Base-by-base conservation (phyloP, 1,284 basidiomycete genomes). In the Ustilago tritici region DNA sequence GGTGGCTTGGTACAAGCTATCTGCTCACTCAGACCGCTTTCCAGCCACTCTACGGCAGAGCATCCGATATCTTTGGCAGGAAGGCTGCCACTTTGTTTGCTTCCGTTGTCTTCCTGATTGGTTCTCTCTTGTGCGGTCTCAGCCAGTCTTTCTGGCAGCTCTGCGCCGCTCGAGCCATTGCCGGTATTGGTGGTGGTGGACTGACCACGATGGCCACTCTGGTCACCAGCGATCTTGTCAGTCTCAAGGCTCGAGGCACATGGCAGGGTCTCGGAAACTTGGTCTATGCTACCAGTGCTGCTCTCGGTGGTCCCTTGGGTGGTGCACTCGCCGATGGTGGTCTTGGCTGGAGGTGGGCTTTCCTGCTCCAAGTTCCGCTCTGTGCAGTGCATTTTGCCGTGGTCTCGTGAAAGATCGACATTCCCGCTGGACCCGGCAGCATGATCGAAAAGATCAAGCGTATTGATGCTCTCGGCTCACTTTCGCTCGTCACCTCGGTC, bases 101-200 rank as follows among this genome's bases (percentile, higher is more conserved):
- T 28, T 84, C 83, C 36, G 55, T 69, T 55, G 68, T 84, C 56
- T 85, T 85, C 70, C 70, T 82, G 14, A 14, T 84, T 53, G 84
- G 84, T n/a, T 78, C 78, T 32, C 72, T 84, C 9, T 63, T 85
- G 41, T 85, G 84, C 58, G 83, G 84, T 66, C 78, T 85, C 54
- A 79, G 81, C 23, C 81, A 79, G 60, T 79, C 76, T 17, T 83
- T 85, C 70, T 69, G 67, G 74, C 82, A 82, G 78, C 79, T 84
- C 10, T 84, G 82, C 56, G 73, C 75, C 35, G 86, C 85, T 36
- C 79, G 88, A 35, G 87, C 87, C 8, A 84, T 88, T 15, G 84
- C 86, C 9, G 88, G 88, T 67, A 85, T 88, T 23, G 88, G 61
- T 14, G 88, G 88, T 19, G 88, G 88, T 36, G 88, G 88, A 12